Percentiles rank a stretch among this genome's conserved stretches.
Conservation (phyloP, 139 green algal species). For the Dunaliella primolecta region DNA sequence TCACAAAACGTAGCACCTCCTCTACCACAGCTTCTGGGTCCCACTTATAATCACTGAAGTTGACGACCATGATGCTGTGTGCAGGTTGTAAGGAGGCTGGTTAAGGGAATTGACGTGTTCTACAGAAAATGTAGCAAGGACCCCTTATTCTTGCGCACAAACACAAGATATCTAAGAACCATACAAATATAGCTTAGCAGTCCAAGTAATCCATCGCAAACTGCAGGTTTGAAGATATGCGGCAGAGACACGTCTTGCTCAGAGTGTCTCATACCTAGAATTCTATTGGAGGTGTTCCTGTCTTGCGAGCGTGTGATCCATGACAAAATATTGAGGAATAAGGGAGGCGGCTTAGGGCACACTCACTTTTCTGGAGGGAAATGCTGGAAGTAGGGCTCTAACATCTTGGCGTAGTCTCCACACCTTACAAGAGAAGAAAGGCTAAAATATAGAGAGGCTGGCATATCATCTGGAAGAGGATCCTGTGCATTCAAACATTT, state of each 20-base stretch:
- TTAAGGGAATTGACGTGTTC: neutral
- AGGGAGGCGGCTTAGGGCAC: neutral
- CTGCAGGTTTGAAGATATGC: too few species aligned
- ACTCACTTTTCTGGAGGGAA: neutral
- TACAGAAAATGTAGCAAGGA: too few species aligned
- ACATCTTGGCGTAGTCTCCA: neutral
- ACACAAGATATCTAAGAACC: too few species aligned
- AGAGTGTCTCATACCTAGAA: too few species aligned
- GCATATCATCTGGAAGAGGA: neutral
- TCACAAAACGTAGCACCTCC: conserved; percentile 63
- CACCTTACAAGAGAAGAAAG: neutral
- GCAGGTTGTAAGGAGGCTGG: neutral
- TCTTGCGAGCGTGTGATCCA: too few species aligned
- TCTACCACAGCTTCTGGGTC: conserved; percentile 50
- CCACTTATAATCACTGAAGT: conserved; percentile 61
- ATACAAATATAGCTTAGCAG: too few species aligned
- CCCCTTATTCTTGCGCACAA: too few species aligned
- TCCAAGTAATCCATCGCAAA: too few species aligned
- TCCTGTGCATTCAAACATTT: too few species aligned
- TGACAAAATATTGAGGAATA: too few species aligned
- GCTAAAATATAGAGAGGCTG: neutral
- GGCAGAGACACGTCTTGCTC: too few species aligned
- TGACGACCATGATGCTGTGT: conserved; percentile 69
- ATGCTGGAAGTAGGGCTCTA: neutral
- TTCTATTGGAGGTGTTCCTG: too few species aligned